Conservation (phyloP, 1,139 yeast genomes). For the Kodamaea derodonti region DNA sequence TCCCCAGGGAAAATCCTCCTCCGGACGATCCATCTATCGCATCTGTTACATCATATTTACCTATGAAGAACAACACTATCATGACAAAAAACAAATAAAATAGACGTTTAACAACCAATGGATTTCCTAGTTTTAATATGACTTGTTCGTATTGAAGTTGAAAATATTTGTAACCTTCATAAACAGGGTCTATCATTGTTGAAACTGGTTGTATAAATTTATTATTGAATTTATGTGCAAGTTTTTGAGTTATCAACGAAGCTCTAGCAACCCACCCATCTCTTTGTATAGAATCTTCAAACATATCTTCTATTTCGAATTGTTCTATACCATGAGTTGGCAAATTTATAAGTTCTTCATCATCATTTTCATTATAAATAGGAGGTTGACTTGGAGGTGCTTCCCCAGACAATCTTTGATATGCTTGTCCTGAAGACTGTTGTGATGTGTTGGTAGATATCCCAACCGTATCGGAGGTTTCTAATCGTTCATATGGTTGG, state of each 20-base stretch:
- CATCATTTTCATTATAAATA: neutral
- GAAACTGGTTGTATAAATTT: conserved; percentile 52
- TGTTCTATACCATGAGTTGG: conserved; percentile 25
- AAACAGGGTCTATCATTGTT: conserved; percentile 63
- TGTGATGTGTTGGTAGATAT: too few relatives aligned
- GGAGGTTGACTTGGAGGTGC: neutral
- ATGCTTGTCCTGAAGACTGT: neutral
- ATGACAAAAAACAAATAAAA: conserved; percentile 67
- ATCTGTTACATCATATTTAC: conserved; percentile 52
- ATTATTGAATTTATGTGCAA: conserved; percentile 38
- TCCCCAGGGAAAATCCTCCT: conserved; percentile 51
- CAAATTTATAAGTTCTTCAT: neutral
- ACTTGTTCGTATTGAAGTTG: conserved; percentile 50
- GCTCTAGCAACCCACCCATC: conserved; percentile 29
- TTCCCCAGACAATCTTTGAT: neutral
- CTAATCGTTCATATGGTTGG: conserved; percentile 1
- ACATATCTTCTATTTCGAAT: conserved; percentile 40
- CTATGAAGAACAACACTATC: conserved; percentile 50
- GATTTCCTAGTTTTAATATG: conserved; percentile 73
- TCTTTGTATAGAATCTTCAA: conserved; percentile 12
- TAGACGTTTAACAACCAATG: conserved; percentile 74
- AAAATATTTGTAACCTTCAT: conserved; percentile 49
- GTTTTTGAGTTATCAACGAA: conserved; percentile 26
- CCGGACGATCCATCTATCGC: conserved; percentile 40
- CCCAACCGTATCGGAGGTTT: too few relatives aligned